Base-by-base conservation (phyloP, 176 grass and related monocot genomes). In the Musa acuminata region DNA sequence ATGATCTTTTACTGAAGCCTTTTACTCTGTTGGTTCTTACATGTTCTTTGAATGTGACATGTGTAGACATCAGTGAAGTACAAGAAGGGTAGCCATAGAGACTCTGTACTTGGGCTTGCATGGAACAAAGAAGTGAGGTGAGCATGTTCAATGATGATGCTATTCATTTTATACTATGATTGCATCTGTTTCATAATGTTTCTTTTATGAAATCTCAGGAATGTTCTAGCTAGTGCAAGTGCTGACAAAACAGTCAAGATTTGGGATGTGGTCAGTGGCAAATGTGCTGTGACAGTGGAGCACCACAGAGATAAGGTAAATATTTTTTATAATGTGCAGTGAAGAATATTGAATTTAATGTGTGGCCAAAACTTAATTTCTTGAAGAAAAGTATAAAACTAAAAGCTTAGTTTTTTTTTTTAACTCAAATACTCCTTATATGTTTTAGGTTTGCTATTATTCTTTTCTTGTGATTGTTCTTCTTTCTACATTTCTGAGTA, bases 111-210 rank as follows among this genome's bases (percentile, higher is more conserved):
- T 80, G 90, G 95, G 27, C 90, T 98, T 82, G 90, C 88, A 68
- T 98, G 90, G 95, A 98, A 93, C 62, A 75, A 91, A 78, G 90
- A 93, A 77, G 88, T 98, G 72, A 90, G 95, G 95, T 98, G 82
- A 79, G 72, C 69, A 84, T 57, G 7, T 72, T 73, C 52, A 55
- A 7, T 70, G 14, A 79, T 76, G 29, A 16, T 53, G 3, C 49
- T 12, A 52, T 43, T 43, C 35, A 43, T 43, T 43, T 43, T 43
- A 43, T 43, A 43, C 4, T 43, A 43, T 43, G 35, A 43, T 43
- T 55, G 51, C 52, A n/a, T 55, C 16, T 70, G 8, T 35, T 9
- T 70, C 43, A 9, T 55, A 25, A 35, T 52, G 60, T 3, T 73
- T 75, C 13, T 48, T 75, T 16, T 64, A 71, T 48, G 29, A 51